These are phyloP conservation scores for Phytophthora europaea DNA, from an alignment of 352 stramenopile species.

Conservation along the genomic window DNA sequence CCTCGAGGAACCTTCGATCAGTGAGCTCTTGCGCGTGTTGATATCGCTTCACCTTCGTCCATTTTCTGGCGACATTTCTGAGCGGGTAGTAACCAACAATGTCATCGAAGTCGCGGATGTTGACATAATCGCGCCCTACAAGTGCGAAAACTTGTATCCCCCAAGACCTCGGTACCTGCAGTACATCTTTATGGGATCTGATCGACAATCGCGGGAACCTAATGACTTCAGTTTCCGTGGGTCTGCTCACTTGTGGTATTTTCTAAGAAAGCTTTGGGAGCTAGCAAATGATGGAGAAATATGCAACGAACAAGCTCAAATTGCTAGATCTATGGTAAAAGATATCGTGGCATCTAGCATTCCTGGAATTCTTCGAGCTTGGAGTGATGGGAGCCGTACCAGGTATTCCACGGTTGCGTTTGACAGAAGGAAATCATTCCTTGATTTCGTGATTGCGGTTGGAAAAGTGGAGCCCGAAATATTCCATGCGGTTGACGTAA, in stretches of 20 bases:
- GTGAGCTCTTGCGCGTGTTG: constrained; percentile 13
- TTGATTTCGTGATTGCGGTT: constrained; percentile 31
- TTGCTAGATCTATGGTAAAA: neutral
- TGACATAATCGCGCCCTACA: constrained; percentile 4
- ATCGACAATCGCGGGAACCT: constrained; percentile 23
- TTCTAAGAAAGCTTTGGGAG: constrained; percentile 37
- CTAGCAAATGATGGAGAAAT: constrained; percentile 1
- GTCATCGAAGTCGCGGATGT: neutral
- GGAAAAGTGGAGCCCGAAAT: constrained; percentile 5
- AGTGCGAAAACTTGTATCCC: neutral
- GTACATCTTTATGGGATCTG: constrained; percentile 23
- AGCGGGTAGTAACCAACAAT: neutral
- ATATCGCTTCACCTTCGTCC: constrained; percentile 13
- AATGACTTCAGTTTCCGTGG: constrained; percentile 41
- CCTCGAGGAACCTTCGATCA: constrained; percentile 2
- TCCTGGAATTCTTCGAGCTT: constrained; percentile 14
- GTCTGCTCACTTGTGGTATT: constrained; percentile 38
- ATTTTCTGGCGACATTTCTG: neutral
- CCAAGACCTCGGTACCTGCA: constrained; percentile 17
- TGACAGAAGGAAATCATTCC: constrained; percentile 17
- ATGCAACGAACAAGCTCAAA: neutral
- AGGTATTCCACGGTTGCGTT: constrained; percentile 13
- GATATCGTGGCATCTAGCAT: constrained; percentile 8
- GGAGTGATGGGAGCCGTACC: neutral
- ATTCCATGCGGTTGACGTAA: constrained; percentile 12